Base-by-base conservation (phyloP, 768 basidiomycete species). In the Boletus rubropictus region DNA sequence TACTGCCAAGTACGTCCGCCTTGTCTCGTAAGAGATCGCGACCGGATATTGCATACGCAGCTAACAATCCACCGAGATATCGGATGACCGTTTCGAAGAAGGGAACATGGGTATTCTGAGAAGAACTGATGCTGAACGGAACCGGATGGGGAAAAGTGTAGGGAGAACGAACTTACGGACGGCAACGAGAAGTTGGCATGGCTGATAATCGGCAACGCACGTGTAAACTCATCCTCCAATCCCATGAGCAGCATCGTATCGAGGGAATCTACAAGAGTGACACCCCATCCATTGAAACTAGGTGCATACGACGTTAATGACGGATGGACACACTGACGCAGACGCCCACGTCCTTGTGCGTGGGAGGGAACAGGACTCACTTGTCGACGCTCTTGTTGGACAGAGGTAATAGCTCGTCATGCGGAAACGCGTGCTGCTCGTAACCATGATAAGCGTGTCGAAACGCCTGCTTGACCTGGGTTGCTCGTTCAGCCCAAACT, bases 11-110 rank as follows among this genome's bases (percentile, higher is more conserved):
- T 46, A 92, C 84, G 38, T 89, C 80, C 0, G 92, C 89, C 29
- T 81, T 79, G 7, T 71, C 62, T 20, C 92, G 74, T 36, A 89
- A 75, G 9, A 86, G 61, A 2, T 71, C 63, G 42, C 91, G 74
- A 1, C 76, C 71, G 0, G 86, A 80, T 7, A 96, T 69, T 3
- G 91, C 82, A 61, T 92, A 84, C 0, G 87, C 89, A 2, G 85
- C 84, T 4, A 94, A 74, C 6, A 94, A 65, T 3, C 93, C 93
- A 3, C 92, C 93, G 1, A 96, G 81, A 55, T 94, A 85, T 17
- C 93, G 81, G 52, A 95, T 95, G 22, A 84, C 79, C 0, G 89
- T 93, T 70, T 94, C 86, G 53, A 88, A 89, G 59, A 82, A 87
- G 1, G 81, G 82, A 1, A 63, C 65, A 14, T 12, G 61, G 69